A percentile compares a stretch with the other conserved stretches of the same genome.
Evolutionary conservation across 306 rosid genomes (phyloP).

Genomic region (Vicia villosa): DNA sequence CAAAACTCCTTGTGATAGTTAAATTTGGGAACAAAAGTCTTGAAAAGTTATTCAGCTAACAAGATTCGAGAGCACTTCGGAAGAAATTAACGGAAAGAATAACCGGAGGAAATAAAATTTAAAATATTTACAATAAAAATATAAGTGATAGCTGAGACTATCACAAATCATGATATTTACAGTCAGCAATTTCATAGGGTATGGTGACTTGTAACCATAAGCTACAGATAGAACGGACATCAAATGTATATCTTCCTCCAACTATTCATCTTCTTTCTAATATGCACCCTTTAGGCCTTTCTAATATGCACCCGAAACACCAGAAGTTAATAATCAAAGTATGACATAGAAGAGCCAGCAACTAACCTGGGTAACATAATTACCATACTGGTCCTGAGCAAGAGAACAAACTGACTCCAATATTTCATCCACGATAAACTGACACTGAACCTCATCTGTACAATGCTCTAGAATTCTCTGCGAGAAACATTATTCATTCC

Average conservation of each 20-base stretch:
- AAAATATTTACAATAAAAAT: background rate
- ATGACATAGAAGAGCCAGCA: background rate
- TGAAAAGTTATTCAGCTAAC: background rate
- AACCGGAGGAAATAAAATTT: background rate
- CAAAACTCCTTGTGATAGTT: background rate
- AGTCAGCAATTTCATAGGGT: background rate
- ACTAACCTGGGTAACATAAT: constrained; percentile 70
- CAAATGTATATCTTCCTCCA: constrained; percentile 4
- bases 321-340: background rate
- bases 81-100: background rate
- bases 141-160: background rate
- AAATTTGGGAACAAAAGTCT: background rate
- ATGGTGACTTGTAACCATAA: too few relatives aligned
- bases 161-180: constrained; percentile 7
- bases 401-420: constrained; percentile 61
- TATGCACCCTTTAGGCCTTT: too few relatives aligned
- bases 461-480: constrained; percentile 70
- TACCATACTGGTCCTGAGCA: constrained; percentile 69
- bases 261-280: background rate
- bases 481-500: constrained; percentile 30
- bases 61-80: background rate
- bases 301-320: background rate
- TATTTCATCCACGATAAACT: constrained; percentile 67
- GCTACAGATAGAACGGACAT: background rate
- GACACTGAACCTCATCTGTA: constrained; percentile 52